These are phyloP conservation scores for Neodidymelliopsis sp. DNA, from an alignment of 2,329 filamentous ascomycete species.

Conservation along the genomic window DNA sequence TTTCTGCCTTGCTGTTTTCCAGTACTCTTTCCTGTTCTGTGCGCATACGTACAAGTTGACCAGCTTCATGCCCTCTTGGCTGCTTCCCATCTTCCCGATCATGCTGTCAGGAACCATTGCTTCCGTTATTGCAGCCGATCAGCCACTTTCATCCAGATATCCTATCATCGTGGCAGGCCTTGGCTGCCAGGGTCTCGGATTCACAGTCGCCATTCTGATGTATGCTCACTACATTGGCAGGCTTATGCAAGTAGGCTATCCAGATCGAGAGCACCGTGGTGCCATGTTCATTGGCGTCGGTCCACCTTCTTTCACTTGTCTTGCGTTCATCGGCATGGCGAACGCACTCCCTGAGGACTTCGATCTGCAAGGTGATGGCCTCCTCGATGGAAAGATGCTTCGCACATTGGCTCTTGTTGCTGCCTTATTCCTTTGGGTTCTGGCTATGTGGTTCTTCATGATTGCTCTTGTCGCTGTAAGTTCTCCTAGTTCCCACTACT, in stretches of 20 bases:
- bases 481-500: slow-evolving; percentile 41
- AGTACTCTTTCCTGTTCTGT: slow-evolving; percentile 72
- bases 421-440: slow-evolving; percentile 69
- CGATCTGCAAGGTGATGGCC: slow-evolving; percentile 56
- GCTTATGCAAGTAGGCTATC: slow-evolving; percentile 72
- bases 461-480: slow-evolving; percentile 51
- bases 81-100: slow-evolving; percentile 76
- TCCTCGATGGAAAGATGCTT: slow-evolving; percentile 54
- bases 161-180: slow-evolving; percentile 72
- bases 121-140: slow-evolving; percentile 67
- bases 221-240: slow-evolving; percentile 75
- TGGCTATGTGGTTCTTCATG: slow-evolving; percentile 65
- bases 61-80: slow-evolving; percentile 77
- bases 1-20: slow-evolving; percentile 51
- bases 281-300: slow-evolving; percentile 81
- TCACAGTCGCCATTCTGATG: slow-evolving; percentile 74
- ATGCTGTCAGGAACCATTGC: slow-evolving; percentile 78
- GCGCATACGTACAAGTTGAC: slow-evolving; percentile 65
- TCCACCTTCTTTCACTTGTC: slow-evolving; percentile 73
- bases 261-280: slow-evolving; percentile 68
- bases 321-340: slow-evolving; percentile 74
- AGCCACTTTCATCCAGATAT: slow-evolving; percentile 64
- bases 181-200: slow-evolving; percentile 74
- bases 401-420: slow-evolving; percentile 57
- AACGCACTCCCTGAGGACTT: slow-evolving; percentile 59